Evolutionary conservation across 2,329 filamentous ascomycete genomes (phyloP).

Genomic region (Calonectria hawksworthii): DNA sequence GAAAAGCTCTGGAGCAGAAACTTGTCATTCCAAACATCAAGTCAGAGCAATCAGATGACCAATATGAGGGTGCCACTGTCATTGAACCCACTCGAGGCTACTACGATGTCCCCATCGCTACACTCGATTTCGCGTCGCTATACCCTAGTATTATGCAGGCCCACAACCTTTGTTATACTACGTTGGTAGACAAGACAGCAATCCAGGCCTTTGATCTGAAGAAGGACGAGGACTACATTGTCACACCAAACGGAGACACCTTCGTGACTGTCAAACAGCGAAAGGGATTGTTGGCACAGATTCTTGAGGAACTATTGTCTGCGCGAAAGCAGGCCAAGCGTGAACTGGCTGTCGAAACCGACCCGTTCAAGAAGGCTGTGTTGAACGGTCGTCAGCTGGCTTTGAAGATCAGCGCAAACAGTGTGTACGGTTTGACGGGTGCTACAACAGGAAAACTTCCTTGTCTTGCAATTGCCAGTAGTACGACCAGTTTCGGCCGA

Average conservation of each 20-base stretch:
- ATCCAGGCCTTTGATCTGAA: constrained; percentile 83
- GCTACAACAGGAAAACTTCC: constrained; percentile 96
- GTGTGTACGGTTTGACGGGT: constrained; percentile 96
- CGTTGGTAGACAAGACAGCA: constrained; percentile 78
- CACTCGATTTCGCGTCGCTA: constrained; percentile 97
- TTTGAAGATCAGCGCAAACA: constrained; percentile 97
- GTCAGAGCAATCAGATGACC: constrained; percentile 80
- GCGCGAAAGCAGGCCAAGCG: constrained; percentile 96
- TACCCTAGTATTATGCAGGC: constrained; percentile 99
- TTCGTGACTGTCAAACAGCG: constrained; percentile 91
- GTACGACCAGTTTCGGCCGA: constrained; percentile 95
- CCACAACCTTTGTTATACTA: constrained; percentile 98
- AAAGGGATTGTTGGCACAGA: constrained; percentile 93
- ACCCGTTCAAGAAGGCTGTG: constrained; percentile 98
- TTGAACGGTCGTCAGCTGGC: constrained; percentile 97
- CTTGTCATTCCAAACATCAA: constrained; percentile 92
- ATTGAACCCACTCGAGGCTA: constrained; percentile 95
- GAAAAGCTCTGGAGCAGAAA: constrained; percentile 93
- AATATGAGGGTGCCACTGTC: constrained; percentile 97
- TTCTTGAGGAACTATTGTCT: constrained; percentile 92
- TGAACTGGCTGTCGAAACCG: constrained; percentile 88
- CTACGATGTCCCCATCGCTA: constrained; percentile 95
- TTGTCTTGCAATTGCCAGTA: constrained; percentile 94
- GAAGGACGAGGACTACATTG: constrained; percentile 95
- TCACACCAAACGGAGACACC: constrained; percentile 94